Percentiles rank a stretch among this genome's conserved stretches.
phyloP scores from a whole-genome alignment of 2,329 filamentous ascomycete species.

The Alternaria arborescens region DNA sequence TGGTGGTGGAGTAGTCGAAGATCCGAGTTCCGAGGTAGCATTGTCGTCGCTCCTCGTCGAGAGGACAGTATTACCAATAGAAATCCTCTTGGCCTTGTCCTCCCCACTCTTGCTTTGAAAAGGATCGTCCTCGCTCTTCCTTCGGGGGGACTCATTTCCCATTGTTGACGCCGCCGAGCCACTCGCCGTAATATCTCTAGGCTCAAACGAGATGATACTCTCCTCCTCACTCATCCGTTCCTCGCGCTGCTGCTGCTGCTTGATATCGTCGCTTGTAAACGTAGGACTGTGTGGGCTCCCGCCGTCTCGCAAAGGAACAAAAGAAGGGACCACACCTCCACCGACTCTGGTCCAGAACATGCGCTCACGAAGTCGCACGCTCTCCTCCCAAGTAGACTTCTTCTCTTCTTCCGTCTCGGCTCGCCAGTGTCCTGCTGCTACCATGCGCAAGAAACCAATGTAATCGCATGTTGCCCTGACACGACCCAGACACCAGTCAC shows the following conservation, averaged over 20 bases:
- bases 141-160: background rate
- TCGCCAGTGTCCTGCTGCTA: slow-evolving; percentile 92
- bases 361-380: slow-evolving; percentile 84
- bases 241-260: slow-evolving; percentile 12
- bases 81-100: slow-evolving; percentile 45
- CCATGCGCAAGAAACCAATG: slow-evolving; percentile 86
- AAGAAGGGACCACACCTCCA: slow-evolving; percentile 82
- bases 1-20: no score
- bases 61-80: slow-evolving; percentile 50
- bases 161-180: slow-evolving; percentile 11
- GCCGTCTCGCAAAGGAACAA: slow-evolving; percentile 47
- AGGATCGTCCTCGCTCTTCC: slow-evolving; percentile 46
- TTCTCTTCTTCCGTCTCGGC: slow-evolving; percentile 84
- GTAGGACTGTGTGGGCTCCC: slow-evolving; percentile 42
- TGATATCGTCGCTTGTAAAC: slow-evolving; percentile 32
- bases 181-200: slow-evolving; percentile 25
- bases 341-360: slow-evolving; percentile 98
- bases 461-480: slow-evolving; percentile 92
- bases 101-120: slow-evolving; percentile 39
- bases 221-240: slow-evolving; percentile 44
- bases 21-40: no score
- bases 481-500: slow-evolving; percentile 83
- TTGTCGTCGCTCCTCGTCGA: slow-evolving; percentile 11
- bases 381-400: slow-evolving; percentile 93
- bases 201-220: slow-evolving; percentile 36